Percentiles rank a stretch among this genome's conserved stretches.
phyloP scores from a whole-genome alignment of 257 asterid species.

The Coffea eugenioides region DNA sequence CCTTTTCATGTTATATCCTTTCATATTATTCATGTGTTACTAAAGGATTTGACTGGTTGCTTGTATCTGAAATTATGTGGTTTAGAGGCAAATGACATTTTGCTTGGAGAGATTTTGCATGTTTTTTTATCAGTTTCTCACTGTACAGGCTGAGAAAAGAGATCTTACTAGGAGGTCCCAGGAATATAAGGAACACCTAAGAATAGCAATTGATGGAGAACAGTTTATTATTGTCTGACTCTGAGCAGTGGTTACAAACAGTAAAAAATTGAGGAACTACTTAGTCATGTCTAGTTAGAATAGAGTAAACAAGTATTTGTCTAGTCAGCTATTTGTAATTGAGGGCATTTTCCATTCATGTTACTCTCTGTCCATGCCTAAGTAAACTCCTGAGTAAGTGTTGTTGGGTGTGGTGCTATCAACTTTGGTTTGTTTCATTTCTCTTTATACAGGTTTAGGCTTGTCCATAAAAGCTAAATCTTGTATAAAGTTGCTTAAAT shows the following conservation, averaged over 20 bases:
- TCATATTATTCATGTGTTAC: slow-evolving; percentile 13
- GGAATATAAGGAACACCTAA: too few relatives aligned
- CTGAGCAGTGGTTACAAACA: too few relatives aligned
- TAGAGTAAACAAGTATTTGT: background rate
- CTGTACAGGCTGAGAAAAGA: background rate
- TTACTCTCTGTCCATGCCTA: background rate
- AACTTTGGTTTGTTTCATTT: too few relatives aligned
- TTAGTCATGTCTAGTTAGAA: background rate
- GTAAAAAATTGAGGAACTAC: background rate
- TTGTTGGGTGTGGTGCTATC: too few relatives aligned
- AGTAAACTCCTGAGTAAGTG: background rate
- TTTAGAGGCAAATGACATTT: background rate
- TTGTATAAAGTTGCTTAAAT: too few relatives aligned
- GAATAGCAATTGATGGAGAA: too few relatives aligned
- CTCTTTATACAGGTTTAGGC: too few relatives aligned
- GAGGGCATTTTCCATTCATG: background rate
- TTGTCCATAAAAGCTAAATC: too few relatives aligned
- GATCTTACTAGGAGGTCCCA: too few relatives aligned
- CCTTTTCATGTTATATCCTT: slow-evolving; percentile 10
- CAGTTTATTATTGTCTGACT: too few relatives aligned
- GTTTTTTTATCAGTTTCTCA: background rate
- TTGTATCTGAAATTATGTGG: background rate
- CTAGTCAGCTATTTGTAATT: background rate
- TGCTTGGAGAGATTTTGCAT: background rate
- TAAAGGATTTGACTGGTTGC: background rate